These are phyloP conservation scores for Penicillium atrosanguineum DNA, from an alignment of 495 filamentous ascomycete genomes.

Conservation along the genomic window DNA sequence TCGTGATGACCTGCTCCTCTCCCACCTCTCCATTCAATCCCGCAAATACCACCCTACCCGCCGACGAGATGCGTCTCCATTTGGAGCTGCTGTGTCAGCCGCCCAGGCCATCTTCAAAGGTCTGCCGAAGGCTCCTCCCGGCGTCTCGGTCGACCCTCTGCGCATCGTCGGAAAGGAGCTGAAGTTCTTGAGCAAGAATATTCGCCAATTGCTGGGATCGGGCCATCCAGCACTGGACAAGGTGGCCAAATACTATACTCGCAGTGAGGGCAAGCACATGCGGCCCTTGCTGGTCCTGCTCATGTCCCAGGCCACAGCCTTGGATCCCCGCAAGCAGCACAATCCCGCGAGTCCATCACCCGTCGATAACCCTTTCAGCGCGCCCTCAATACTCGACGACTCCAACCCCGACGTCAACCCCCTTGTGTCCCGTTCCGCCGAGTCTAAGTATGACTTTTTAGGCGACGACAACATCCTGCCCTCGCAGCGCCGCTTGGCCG, in stretches of 20 bases:
- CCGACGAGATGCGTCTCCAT: constrained; percentile 50
- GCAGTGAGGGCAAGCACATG: constrained; percentile 93
- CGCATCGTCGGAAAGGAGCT: constrained; percentile 89
- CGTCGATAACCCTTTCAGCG: constrained; percentile 78
- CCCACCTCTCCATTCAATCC: constrained; percentile 28
- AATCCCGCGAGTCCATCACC: constrained; percentile 32
- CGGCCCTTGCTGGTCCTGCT: constrained; percentile 90
- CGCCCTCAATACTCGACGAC: constrained; percentile 72
- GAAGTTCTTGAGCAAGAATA: constrained; percentile 89
- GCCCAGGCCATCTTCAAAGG: constrained; percentile 78
- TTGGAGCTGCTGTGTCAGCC: constrained; percentile 70
- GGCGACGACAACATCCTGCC: constrained; percentile 55
- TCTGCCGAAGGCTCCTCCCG: constrained; percentile 54
- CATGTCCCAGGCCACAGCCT: constrained; percentile 88
- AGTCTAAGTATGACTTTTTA: constrained; percentile 44
- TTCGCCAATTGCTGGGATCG: constrained; percentile 81
- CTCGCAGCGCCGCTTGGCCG: constrained; percentile 82
- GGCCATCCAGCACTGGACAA: constrained; percentile 92
- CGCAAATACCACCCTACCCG: constrained; percentile 44
- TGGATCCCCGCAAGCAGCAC: constrained; percentile 61
- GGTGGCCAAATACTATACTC: constrained; percentile 98
- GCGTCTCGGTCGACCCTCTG: constrained; percentile 69
- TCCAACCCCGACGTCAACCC: constrained; percentile 69
- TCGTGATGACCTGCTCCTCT: constrained; percentile 36
- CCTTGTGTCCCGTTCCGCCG: constrained; percentile 47